phyloP scores from a whole-genome alignment of 2,329 filamentous ascomycete species.

The Aspergillus caelatus region DNA sequence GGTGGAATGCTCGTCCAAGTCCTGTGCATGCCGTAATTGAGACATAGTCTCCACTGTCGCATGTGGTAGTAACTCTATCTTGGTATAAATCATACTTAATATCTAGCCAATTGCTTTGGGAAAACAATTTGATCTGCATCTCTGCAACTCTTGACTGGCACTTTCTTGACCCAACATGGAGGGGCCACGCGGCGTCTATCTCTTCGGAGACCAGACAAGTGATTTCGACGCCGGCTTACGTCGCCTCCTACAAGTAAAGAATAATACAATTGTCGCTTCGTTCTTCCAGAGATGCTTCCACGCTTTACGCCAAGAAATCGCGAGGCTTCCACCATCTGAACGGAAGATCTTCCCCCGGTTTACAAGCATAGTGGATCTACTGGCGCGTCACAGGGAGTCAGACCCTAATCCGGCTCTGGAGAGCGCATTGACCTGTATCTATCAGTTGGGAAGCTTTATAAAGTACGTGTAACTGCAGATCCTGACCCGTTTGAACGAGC shows the following conservation, averaged over 20 bases:
- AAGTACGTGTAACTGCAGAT: conserved; percentile 37
- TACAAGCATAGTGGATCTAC: conserved; percentile 42
- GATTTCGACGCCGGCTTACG: conserved; percentile 47
- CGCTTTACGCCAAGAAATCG: conserved; percentile 46
- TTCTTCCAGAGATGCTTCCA: conserved; percentile 48
- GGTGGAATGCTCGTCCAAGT: background rate
- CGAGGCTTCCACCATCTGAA: conserved; percentile 36
- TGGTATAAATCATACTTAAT: conserved; percentile 1
- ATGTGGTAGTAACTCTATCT: conserved; percentile 5
- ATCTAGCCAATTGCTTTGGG: conserved; percentile 10
- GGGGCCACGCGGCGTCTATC: conserved; percentile 40
- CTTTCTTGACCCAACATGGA: conserved; percentile 28
- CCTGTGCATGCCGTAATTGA: conserved; percentile 1
- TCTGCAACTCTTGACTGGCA: conserved; percentile 1
- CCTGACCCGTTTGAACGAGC: background rate
- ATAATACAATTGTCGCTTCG: conserved; percentile 43
- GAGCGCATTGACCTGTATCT: conserved; percentile 47
- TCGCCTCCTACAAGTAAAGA: conserved; percentile 44
- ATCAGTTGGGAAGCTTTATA: conserved; percentile 48
- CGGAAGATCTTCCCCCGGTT: conserved; percentile 43
- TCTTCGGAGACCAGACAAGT: conserved; percentile 52
- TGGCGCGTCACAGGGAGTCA: conserved; percentile 36
- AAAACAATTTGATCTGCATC: conserved; percentile 1
- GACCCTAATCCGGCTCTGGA: conserved; percentile 44
- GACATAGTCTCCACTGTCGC: conserved; percentile 1